Evolutionary conservation across 306 rosid species (phyloP).

Genomic region (Albizia julibrissin): DNA sequence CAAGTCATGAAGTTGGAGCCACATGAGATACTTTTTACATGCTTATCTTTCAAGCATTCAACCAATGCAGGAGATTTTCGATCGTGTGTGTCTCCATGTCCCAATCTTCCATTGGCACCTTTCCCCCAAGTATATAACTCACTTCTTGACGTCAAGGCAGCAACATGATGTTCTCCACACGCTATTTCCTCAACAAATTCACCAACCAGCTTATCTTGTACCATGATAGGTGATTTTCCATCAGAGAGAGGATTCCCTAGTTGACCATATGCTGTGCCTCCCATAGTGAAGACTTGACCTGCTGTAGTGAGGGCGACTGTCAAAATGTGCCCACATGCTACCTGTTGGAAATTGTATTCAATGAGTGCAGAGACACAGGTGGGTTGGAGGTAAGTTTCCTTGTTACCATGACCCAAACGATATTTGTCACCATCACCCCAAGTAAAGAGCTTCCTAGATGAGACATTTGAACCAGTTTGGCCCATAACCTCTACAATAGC

Average conservation of each 20-base stretch:
- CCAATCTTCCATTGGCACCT: slow-evolving; percentile 94
- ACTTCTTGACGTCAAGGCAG: slow-evolving; percentile 86
- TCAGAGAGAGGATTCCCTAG: slow-evolving; percentile 82
- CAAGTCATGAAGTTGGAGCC: slow-evolving; percentile 84
- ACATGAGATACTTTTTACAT: slow-evolving; percentile 77
- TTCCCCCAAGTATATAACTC: slow-evolving; percentile 95
- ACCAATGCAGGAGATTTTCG: slow-evolving; percentile 73
- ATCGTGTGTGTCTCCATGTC: slow-evolving; percentile 82
- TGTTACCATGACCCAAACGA: slow-evolving; percentile 87
- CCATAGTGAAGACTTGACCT: slow-evolving; percentile 95
- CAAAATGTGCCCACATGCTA: slow-evolving; percentile 85
- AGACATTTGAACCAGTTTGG: slow-evolving; percentile 46
- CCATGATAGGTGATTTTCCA: slow-evolving; percentile 77
- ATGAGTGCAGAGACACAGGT: slow-evolving; percentile 83
- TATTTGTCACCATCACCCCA: slow-evolving; percentile 97
- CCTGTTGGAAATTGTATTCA: slow-evolving; percentile 80
- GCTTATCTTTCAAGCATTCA: slow-evolving; percentile 85
- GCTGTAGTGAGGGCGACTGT: slow-evolving; percentile 86
- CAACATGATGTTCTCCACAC: slow-evolving; percentile 84
- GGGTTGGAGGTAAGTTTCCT: slow-evolving; percentile 78
- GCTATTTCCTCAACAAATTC: slow-evolving; percentile 91
- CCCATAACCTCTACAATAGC: slow-evolving; percentile 85
- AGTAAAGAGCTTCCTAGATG: slow-evolving; percentile 73
- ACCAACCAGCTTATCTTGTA: slow-evolving; percentile 79
- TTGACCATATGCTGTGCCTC: slow-evolving; percentile 72